These are phyloP conservation scores for Aspergillus leporis DNA, from an alignment of 495 filamentous ascomycete genomes.

Conservation along the genomic window DNA sequence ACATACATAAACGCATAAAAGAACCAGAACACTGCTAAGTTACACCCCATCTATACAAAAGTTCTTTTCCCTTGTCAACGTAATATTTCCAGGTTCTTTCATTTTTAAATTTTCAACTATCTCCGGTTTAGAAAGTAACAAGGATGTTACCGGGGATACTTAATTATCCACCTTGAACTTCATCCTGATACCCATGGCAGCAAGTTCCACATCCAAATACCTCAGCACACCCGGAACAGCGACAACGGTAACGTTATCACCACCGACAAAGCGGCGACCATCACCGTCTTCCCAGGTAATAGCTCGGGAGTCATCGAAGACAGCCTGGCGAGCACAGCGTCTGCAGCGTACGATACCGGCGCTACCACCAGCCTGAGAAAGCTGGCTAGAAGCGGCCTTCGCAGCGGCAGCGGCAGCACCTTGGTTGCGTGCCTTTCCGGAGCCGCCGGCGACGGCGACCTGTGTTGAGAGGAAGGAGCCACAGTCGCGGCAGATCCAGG, in stretches of 20 bases:
- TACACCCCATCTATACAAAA: slow-evolving; percentile 3
- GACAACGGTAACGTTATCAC: slow-evolving; percentile 85
- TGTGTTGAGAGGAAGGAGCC: slow-evolving; percentile 85
- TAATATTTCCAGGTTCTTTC: slow-evolving; percentile 5
- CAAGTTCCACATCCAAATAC: slow-evolving; percentile 92
- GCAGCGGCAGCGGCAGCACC: slow-evolving; percentile 32
- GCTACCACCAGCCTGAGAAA: slow-evolving; percentile 38
- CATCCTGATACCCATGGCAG: slow-evolving; percentile 89
- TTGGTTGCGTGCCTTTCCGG: slow-evolving; percentile 27
- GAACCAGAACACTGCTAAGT: background rate
- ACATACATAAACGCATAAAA: slow-evolving; percentile 10
- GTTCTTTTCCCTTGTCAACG: slow-evolving; percentile 1
- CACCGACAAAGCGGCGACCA: slow-evolving; percentile 78
- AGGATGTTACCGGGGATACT: background rate
- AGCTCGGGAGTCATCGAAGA: slow-evolving; percentile 60
- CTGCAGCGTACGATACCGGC: slow-evolving; percentile 79
- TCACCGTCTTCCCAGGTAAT: slow-evolving; percentile 91
- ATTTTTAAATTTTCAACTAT: slow-evolving; percentile 1
- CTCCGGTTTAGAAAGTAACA: background rate
- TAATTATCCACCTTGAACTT: slow-evolving; percentile 75
- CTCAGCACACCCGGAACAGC: slow-evolving; percentile 89
- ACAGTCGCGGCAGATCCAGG: slow-evolving; percentile 86
- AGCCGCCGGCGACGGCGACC: slow-evolving; percentile 57
- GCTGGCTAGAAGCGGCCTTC: slow-evolving; percentile 34
- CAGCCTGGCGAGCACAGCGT: slow-evolving; percentile 71